Base-by-base conservation (phyloP, 352 stramenopile species). In the Phytophthora idaei region DNA sequence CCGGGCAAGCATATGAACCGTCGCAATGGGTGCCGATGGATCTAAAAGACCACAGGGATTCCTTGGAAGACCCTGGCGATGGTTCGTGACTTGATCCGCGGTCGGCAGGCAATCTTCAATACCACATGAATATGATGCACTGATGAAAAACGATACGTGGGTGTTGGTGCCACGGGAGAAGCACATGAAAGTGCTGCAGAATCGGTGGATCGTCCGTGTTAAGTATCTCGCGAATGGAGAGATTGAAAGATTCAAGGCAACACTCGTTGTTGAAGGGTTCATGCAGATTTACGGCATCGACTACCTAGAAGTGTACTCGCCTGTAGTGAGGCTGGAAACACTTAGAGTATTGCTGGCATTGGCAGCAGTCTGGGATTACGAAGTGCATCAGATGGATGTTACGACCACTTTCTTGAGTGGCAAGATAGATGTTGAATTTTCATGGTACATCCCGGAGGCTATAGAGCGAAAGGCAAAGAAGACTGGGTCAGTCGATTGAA, bases 231-330 rank as follows among this genome's bases (percentile, higher is more conserved):
- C 45, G 5, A 51, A 49, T 27, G 42, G 42, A 12, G 42, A 28
- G 5, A 29, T 49, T 29, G 42, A 49, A 7, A 29, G 42, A 9
- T 49, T 14, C 17, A 49, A 49, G 11, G 42, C 42, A 14, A 49
- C n/a, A 5, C 42, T 49, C 17, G 45, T 51, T 4, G 34, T 51
- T 4, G 34, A 51, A 32, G 45, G 45, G 8, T 51, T 51, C 8
- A 51, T 34, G 45, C 45, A 51, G 14, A 12, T 51, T 8, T 51
- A 34, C 34, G 45, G 25, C 6, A 32, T 34, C 3, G 45, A 51
- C 45, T 51, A 36, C 45, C 45, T 51, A 17, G 45, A 51, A 10
- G 45, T 51, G 17, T 32, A 51, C 45, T 51, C 45, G 5, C 45
- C 45, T 51, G 42, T 49, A 5, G 42, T 49, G 2, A 27, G 42